Base-by-base conservation (phyloP, 495 filamentous ascomycete species). In the Poronia punctata region DNA sequence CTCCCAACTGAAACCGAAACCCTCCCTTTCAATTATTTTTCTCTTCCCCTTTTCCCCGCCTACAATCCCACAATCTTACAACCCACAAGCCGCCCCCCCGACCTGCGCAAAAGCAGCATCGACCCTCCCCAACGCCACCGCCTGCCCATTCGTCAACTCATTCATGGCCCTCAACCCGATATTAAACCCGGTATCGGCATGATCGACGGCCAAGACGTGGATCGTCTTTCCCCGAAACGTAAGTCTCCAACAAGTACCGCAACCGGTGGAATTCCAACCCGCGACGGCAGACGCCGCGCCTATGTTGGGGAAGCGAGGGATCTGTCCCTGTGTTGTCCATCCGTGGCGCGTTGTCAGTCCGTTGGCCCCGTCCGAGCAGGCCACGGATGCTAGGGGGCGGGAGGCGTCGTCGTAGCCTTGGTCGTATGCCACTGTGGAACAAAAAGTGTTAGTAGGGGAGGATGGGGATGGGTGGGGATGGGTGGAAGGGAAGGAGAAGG, bases 221-320 rank as follows among this genome's bases (percentile, higher is more conserved):
- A 90, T 71, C 14, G 68, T 78, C 39, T 67, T 61, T 49, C 74
- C 70, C 16, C 67, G 58, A 57, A 74, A 90, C 10, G 65, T 70
- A 32, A 86, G 60, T 31, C 60, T 38, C 64, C 79, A 89, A 71
- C 84, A 89, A 7, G 73, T 74, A 39, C 85, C 84, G 63, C 85
- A 90, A 35, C 49, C 56, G 5, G 65, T 38, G 9, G 65, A 69
- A 58, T 72, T 80, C 78, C 75, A 83, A 24, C 72, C 76, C 3
- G 56, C 48, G 15, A 88, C 67, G 18, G 74, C 76, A 22, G 68
- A 64, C 1, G 72, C 64, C 37, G 77, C 83, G n/a, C 79, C 83
- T 43, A 88, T 75, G 50, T 67, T 59, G 2, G 75, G 71, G 65
- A 78, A 84, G 7, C 35, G 41, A 0, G 71, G 71, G 38, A 85